Conservation (phyloP, 345 rosid species). For the Corchorus capsularis region DNA sequence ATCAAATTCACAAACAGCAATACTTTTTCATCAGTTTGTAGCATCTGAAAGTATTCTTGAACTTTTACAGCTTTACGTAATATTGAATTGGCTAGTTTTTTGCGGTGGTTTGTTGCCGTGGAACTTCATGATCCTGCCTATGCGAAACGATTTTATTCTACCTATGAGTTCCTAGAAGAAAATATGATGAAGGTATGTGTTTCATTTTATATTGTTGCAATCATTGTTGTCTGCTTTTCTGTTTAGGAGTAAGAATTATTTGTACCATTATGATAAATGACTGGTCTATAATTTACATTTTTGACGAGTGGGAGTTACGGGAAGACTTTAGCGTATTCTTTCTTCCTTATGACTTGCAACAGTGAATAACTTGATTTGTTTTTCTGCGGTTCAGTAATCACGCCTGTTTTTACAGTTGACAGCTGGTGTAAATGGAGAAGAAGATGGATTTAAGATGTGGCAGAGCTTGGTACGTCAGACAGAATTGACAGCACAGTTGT, state of each 20-base stretch:
- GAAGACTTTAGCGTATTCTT: neutral
- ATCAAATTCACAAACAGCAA: neutral
- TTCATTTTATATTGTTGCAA: neutral
- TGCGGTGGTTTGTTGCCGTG: conserved; percentile 95
- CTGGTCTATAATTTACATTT: conserved; percentile 3
- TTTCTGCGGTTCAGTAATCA: conserved; percentile 18
- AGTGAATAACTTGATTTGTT: conserved; percentile 10
- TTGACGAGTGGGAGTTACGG: neutral
- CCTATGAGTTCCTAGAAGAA: conserved; percentile 77
- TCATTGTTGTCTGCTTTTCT: neutral
- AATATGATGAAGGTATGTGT: conserved; percentile 69
- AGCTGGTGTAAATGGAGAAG: conserved; percentile 60
- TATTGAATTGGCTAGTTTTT: conserved; percentile 91
- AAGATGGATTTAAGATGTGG: conserved; percentile 83
- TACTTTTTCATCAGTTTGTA: conserved; percentile 19
- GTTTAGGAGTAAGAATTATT: neutral
- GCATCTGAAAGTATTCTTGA: conserved; percentile 31
- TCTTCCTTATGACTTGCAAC: neutral
- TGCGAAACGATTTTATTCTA: conserved; percentile 76
- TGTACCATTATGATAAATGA: neutral
- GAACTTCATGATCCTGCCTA: conserved; percentile 87
- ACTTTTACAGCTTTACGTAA: conserved; percentile 71
- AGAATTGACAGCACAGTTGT: conserved; percentile 91
- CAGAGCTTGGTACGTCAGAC: conserved; percentile 94
- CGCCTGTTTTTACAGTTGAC: conserved; percentile 52